phyloP scores from a whole-genome alignment of 75 land plant genomes.

The Adiantum capillusveneris region DNA sequence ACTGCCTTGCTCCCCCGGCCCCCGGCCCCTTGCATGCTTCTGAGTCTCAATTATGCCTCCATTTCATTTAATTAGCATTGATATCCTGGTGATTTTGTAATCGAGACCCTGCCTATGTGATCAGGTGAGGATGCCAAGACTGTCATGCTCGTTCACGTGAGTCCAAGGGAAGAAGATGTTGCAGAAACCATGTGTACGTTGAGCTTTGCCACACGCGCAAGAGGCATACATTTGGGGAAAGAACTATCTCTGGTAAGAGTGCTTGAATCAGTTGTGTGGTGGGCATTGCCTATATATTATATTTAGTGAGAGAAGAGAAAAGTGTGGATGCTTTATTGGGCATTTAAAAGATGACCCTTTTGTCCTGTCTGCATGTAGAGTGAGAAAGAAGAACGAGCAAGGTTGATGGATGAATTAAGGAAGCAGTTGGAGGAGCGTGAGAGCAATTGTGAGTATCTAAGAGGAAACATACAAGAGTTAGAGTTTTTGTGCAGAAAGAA shows the following conservation, averaged over 20 bases:
- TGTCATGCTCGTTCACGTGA: conserved; percentile 75
- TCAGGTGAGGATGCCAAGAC: conserved; percentile 71
- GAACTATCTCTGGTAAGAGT: conserved; percentile 40
- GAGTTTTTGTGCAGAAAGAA: conserved; percentile 37
- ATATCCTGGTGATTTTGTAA: too few species aligned
- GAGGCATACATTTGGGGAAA: conserved; percentile 43
- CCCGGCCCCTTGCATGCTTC: too few species aligned
- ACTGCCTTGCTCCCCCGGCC: too few species aligned
- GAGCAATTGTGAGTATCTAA: conserved; percentile 38
- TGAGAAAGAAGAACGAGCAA: conserved; percentile 34
- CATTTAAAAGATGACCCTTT: neutral
- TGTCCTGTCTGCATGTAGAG: conserved; percentile 24
- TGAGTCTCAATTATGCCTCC: too few species aligned
- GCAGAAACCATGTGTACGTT: conserved; percentile 71
- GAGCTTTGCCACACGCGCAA: conserved; percentile 55
- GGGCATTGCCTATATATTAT: too few species aligned
- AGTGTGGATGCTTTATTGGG: too few species aligned
- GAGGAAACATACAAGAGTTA: conserved; percentile 30
- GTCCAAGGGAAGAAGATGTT: conserved; percentile 60
- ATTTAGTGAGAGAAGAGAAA: too few species aligned
- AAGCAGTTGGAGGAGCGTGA: conserved; percentile 44
- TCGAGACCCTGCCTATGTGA: too few species aligned
- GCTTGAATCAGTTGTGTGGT: neutral
- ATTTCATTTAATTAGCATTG: too few species aligned
- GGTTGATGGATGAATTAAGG: conserved; percentile 32